Base-by-base conservation (phyloP, 495 filamentous ascomycete species). In the Amorphotheca resinae region DNA sequence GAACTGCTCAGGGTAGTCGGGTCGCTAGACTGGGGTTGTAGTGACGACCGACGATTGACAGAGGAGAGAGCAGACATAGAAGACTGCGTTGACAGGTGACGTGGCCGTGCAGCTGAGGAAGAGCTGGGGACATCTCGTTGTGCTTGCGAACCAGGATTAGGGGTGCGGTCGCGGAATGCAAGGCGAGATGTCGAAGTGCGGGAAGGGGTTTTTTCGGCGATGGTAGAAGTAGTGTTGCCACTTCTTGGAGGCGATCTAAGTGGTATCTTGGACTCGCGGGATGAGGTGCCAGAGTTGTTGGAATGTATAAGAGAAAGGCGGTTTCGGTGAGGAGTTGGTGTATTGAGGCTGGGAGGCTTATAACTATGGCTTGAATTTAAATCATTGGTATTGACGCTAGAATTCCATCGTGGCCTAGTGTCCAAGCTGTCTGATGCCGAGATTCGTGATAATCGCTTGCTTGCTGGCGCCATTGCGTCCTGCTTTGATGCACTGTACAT, bases 401-500 rank as follows among this genome's bases (percentile, higher is more conserved):
- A 45, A 56, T 82, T 94, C 88, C 88, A 95, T 40, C 80, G 73
- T 11, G 88, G 88, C 30, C 81, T 76, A 51, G 73, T 72, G 44
- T 73, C 68, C 17, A 58, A 49, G 11, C 51, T 33, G 14, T 62
- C 44, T 39, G n/a, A 41, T 45, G 18, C 28, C 5, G 48, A 40
- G 14, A 73, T 69, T 28, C 69, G 66, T 17, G 65, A 59, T 18
- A 62, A 45, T 32, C 67, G 65, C 49, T 67, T 67, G 4, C 65
- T 48, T 59, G 75, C 73, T 5, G 79, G 77, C 0, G 78, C 84
- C 8, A 66, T 59, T 9, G 70, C 66, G 21, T 65, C 61, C 40
- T 68, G 63, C 45, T 63, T 61, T 2, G 68, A 67, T 17, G 63
- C 41, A 4, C 64, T 55, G 14, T 63, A 61, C 6, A 51, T 57